Conservation (phyloP, 495 filamentous ascomycete species). For the Penicillium salamii region DNA sequence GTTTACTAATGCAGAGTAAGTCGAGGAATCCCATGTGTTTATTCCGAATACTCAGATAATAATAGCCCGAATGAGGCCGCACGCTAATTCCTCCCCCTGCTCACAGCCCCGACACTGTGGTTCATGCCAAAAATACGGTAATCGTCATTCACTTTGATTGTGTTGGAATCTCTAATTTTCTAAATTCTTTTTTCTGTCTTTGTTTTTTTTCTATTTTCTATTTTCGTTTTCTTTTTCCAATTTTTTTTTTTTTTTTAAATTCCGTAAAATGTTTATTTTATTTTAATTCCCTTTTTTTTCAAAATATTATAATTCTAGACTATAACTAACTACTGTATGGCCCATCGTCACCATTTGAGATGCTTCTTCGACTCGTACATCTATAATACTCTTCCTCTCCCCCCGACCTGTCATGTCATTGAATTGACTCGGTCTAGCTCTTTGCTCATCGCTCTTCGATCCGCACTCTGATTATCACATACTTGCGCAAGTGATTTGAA, state of each 20-base stretch:
- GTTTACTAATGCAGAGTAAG: too few species aligned
- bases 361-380: slow-evolving; percentile 1
- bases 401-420: slow-evolving; percentile 7
- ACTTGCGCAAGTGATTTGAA: slow-evolving; percentile 3
- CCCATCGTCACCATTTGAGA: slow-evolving; percentile 9
- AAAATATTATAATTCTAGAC: slow-evolving; percentile 10
- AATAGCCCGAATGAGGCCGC: slow-evolving; percentile 3
- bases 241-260: slow-evolving; percentile 2
- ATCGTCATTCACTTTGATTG: slow-evolving; percentile 4
- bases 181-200: not conserved
- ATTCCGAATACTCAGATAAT: not conserved
- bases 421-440: not conserved
- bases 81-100: slow-evolving; percentile 5
- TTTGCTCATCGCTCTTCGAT: too few species aligned
- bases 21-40: not conserved
- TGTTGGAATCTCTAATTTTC: slow-evolving; percentile 19
- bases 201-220: slow-evolving; percentile 11
- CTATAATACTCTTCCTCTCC: slow-evolving; percentile 33
- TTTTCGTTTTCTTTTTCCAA: slow-evolving; percentile 8
- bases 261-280: too few species aligned
- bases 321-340: slow-evolving; percentile 12
- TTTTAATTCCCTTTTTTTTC: slow-evolving; percentile 1
- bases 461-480: too few species aligned
- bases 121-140: slow-evolving; percentile 8
- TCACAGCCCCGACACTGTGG: slow-evolving; percentile 3